Evolutionary conservation across 2,329 filamentous ascomycete species (phyloP), one percentile per base, ranked within the genome.

Genomic region (Xenoacremonium recifei): DNA sequence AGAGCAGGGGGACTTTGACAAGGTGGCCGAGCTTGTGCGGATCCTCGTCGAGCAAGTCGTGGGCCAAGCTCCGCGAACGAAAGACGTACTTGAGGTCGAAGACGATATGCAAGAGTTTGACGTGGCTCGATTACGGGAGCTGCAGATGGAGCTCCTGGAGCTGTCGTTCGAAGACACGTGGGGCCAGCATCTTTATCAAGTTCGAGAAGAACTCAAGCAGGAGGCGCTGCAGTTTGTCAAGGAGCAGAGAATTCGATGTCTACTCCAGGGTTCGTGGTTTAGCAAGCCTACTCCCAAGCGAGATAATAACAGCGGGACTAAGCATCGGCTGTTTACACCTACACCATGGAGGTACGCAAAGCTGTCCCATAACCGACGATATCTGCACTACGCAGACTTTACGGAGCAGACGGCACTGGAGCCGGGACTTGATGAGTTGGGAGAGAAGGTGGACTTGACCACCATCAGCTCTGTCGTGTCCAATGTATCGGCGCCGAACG

Each of bases 171-270:
- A 97, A 63, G 89, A 95, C 61, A 87, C 87, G 36, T 99, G 93
- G 93, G 91, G 91, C 11, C 81, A 87, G 48, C 90, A 97, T 66
- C 75, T 99, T 20, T 80, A 80, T 50, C 89, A 93, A 66, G 88
- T 96, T n/a, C 85, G 90, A 23, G 89, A 96, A 40, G 89, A 95
- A 63, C 76, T 97, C 33, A 87, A 89, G 54, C 84, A 92, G 57
- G 93, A 99, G 65, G 90, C 92, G 10, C 70, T 96, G 40, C 89
- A 96, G 58, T 99, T 99, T 60, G 88, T 97, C 66, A 96, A 96
- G 66, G 93, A 99, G 68, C 93, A 99, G 65, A 83, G 93, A 27
- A 87, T 97, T 47, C 80, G 93, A 40, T 96, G 91, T 61, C 72
- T 99, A 29, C 77, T 97, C 4, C 79, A 89, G 53, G 93, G 93